These are phyloP conservation scores for Monosporascus sp. DNA, from an alignment of 2,329 filamentous ascomycete species.

Conservation along the genomic window DNA sequence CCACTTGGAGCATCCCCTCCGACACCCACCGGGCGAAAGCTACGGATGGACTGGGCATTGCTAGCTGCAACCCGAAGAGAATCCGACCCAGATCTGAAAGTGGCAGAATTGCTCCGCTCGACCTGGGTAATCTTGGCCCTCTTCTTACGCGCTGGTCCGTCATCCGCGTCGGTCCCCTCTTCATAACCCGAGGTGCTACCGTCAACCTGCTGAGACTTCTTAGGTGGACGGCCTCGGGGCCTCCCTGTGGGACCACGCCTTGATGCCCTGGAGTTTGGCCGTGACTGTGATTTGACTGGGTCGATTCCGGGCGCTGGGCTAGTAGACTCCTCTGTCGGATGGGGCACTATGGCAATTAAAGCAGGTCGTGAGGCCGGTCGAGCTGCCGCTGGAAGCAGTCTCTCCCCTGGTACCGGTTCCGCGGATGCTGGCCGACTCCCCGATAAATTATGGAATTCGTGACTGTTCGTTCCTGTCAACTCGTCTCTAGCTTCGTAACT, in stretches of 20 bases:
- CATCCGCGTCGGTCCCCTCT: conserved; percentile 57
- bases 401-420: conserved; percentile 16
- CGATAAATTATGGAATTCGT: conserved; percentile 10
- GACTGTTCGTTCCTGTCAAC: conserved; percentile 8
- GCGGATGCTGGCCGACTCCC: conserved; percentile 22
- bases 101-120: conserved; percentile 64
- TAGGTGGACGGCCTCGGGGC: conserved; percentile 51
- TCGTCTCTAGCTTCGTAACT: conserved; percentile 19
- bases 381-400: conserved; percentile 2
- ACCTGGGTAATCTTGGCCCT: conserved; percentile 72
- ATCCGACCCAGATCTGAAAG: conserved; percentile 68
- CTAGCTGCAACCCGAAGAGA: conserved; percentile 87
- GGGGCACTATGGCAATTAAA: conserved; percentile 9
- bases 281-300: conserved; percentile 40
- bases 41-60: conserved; percentile 80
- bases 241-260: conserved; percentile 47
- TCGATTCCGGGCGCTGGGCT: conserved; percentile 21
- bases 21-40: conserved; percentile 67
- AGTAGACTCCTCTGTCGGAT: conserved; percentile 8
- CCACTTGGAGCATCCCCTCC: conserved; percentile 37
- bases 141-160: conserved; percentile 59
- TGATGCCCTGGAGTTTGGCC: conserved; percentile 57
- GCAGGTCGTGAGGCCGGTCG: conserved; percentile 7
- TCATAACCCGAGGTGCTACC: conserved; percentile 74
- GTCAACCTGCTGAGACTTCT: conserved; percentile 41